These are phyloP conservation scores for Tulasnella calospora DNA, from an alignment of 768 basidiomycete species.

Conservation along the genomic window DNA sequence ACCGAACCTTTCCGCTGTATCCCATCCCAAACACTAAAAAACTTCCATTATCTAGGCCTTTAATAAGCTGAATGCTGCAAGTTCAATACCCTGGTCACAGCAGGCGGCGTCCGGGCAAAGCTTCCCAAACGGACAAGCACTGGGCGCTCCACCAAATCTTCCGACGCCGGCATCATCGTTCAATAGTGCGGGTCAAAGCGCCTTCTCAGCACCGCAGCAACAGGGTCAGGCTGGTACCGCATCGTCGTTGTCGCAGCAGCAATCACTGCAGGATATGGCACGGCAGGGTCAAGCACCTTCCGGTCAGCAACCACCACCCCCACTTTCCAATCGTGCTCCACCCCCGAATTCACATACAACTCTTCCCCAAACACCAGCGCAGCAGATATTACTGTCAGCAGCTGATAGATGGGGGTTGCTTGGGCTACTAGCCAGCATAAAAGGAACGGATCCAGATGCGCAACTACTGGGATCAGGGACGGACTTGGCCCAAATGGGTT, in stretches of 20 bases:
- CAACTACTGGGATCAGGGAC: slow-evolving; percentile 80
- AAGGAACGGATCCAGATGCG: slow-evolving; percentile 78
- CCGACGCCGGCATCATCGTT: slow-evolving; percentile 40
- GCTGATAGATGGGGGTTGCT: slow-evolving; percentile 94
- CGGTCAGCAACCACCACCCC: slow-evolving; percentile 18
- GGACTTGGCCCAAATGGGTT: slow-evolving; percentile 84
- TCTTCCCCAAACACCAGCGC: slow-evolving; percentile 78
- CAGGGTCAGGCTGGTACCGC: slow-evolving; percentile 12
- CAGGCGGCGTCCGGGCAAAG: slow-evolving; percentile 25
- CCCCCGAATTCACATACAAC: slow-evolving; percentile 34
- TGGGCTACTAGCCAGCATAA: slow-evolving; percentile 80
- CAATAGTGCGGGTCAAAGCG: not conserved
- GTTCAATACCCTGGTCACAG: slow-evolving; percentile 14
- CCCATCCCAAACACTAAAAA: not conserved
- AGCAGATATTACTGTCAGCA: slow-evolving; percentile 86
- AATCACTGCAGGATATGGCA: slow-evolving; percentile 35
- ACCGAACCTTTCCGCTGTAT: not conserved
- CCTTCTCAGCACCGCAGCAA: not conserved
- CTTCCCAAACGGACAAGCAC: slow-evolving; percentile 52
- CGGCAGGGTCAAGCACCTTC: slow-evolving; percentile 15
- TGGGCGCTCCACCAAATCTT: slow-evolving; percentile 52
- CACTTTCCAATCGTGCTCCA: slow-evolving; percentile 23
- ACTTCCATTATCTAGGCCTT: slow-evolving; percentile 18
- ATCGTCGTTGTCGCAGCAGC: slow-evolving; percentile 31
- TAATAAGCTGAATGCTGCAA: slow-evolving; percentile 18